Base-by-base conservation (phyloP, 2,329 filamentous ascomycete species). In the Pyrenochaeta sp. region DNA sequence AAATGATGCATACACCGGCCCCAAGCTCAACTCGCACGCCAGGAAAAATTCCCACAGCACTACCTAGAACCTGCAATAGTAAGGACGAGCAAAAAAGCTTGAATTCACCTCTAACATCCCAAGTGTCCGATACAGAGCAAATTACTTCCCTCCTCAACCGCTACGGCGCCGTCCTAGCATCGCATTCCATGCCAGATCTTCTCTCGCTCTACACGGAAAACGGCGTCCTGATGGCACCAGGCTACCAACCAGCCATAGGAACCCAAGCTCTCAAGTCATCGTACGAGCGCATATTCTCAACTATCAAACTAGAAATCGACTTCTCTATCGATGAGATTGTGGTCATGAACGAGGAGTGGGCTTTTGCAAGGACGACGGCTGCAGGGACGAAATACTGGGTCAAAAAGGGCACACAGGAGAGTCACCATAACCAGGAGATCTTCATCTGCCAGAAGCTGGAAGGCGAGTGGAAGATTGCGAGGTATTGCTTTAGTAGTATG, bases 281-380 rank as follows among this genome's bases (percentile, higher is more conserved):
- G 2, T 59, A 62, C 19, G 50, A 54, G 48, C 50, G 53, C 9
- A 59, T 62, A 8, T 62, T 62, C 19, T 52, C 52, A 15, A 62
- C 43, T 3, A 53, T 52, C 36, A 57, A 28, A 27, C 44, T 62
- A 9, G 48, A 62, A 3, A 57, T 59, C 27, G 45, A 59, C 4
- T 54, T 59, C 10, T 37, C 28, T 13, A 57, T 62, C 8, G 47
- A 57, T 25, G 56, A 62, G 54, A 53, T 62, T 15, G 45, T 57
- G 0, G 44, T 62, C 8, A 55, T 24, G 15, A 47, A 42, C 5
- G 51, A 53, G 5, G 55, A 32, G 10, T 58, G 52, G 52, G 61
- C 61, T 4, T 64, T 61, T 37, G 52, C 52, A 15, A 43, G 55
- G 43, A 58, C 61, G 9, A 56, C 54, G 12, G 58, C 54, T 3